phyloP scores from a whole-genome alignment of 148 eudicot species.

The Rhododendron mucronatum region DNA sequence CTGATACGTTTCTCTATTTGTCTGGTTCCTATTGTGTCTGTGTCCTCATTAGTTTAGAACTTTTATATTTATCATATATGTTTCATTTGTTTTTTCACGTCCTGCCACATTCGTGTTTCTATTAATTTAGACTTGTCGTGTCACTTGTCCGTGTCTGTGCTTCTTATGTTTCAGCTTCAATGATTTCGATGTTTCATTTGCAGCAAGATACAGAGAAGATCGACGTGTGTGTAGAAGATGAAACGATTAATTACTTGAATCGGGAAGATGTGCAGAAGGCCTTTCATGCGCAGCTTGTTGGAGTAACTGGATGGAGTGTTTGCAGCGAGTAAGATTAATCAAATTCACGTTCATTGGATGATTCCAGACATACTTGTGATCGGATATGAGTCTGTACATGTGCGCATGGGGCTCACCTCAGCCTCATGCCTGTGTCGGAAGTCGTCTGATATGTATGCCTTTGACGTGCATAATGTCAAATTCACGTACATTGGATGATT shows the following conservation, averaged over 20 bases:
- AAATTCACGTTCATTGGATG: no score
- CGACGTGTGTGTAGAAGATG: slow-evolving; percentile 62
- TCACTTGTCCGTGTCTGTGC: background rate
- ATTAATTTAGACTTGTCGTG: no score
- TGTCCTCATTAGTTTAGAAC: no score
- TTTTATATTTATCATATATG: no score
- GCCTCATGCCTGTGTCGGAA: background rate
- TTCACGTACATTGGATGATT: no score
- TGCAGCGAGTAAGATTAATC: slow-evolving; percentile 51
- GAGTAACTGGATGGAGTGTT: slow-evolving; percentile 39
- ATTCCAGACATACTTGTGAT: no score
- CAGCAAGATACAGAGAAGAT: slow-evolving; percentile 40
- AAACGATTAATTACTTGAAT: slow-evolving; percentile 53
- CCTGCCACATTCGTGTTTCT: background rate
- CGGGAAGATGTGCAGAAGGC: slow-evolving; percentile 64
- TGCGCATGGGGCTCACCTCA: background rate
- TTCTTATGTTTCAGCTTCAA: background rate
- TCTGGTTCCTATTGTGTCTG: no score
- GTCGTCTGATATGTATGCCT: background rate
- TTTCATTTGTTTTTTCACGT: background rate
- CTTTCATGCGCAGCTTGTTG: slow-evolving; percentile 61
- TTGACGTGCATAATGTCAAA: no score
- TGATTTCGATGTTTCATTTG: background rate
- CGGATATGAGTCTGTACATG: no score
- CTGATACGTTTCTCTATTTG: no score